Conservation (phyloP, 345 rosid species). For the Mangifera indica region DNA sequence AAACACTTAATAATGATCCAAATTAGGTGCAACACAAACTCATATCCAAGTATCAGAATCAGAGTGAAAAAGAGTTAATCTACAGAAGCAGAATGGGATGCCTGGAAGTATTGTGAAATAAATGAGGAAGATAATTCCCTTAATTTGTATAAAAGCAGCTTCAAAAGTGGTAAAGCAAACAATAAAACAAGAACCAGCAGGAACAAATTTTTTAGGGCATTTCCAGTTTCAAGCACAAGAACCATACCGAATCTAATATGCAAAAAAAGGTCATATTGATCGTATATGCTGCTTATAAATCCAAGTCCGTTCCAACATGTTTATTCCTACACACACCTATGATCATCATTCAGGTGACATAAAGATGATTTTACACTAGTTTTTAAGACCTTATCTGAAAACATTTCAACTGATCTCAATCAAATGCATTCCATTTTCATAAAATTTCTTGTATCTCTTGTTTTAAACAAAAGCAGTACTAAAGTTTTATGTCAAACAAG, state of each 20-base stretch:
- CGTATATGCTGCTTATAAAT: neutral
- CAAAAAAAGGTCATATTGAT: neutral
- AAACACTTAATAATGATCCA: conserved; percentile 7
- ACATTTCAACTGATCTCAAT: no score
- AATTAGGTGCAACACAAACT: neutral
- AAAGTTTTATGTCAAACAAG: no score
- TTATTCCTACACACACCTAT: no score
- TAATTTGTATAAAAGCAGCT: neutral
- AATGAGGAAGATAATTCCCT: neutral
- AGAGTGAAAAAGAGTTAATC: conserved; percentile 1
- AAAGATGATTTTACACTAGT: no score
- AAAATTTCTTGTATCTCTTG: no score
- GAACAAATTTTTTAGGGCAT: neutral
- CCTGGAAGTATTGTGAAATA: neutral
- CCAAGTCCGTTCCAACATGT: neutral
- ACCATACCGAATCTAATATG: neutral
- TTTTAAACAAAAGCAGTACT: no score
- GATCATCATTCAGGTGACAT: no score
- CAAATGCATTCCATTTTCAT: no score
- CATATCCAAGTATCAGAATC: neutral
- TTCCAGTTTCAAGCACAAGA: conserved; percentile 2
- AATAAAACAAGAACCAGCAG: neutral
- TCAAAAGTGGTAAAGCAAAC: conserved; percentile 2
- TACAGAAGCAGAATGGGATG: neutral
- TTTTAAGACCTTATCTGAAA: no score